Percentiles rank a stretch among this genome's conserved stretches.
These are phyloP conservation scores for Vicia villosa DNA, from an alignment of 306 rosid species.

Conservation along the genomic window DNA sequence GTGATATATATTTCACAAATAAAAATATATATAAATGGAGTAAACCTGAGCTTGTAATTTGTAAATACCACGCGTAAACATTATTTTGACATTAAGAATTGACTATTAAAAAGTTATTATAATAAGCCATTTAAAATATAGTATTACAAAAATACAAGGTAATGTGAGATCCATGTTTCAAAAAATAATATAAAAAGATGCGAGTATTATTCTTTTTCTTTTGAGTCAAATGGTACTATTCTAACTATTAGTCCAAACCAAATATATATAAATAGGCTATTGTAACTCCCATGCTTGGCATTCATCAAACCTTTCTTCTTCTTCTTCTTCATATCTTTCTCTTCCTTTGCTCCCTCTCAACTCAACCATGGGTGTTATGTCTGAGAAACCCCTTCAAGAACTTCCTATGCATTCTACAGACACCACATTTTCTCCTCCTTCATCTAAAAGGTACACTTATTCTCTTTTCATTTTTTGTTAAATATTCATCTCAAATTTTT, in stretches of 20 bases:
- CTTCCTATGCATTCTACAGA: constrained; percentile 50
- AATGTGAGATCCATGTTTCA: neutral
- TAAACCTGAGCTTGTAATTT: no score
- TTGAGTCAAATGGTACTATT: neutral
- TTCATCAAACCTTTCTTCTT: constrained; percentile 28
- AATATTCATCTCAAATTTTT: neutral
- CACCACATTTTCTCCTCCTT: constrained; percentile 36
- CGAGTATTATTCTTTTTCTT: neutral
- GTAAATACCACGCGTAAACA: no score
- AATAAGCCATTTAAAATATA: no score
- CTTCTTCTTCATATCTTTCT: constrained; percentile 35
- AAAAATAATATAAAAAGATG: neutral
- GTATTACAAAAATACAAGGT: neutral
- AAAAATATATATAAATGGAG: no score
- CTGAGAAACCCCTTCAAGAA: constrained; percentile 60
- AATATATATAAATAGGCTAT: neutral
- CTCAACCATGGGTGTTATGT: constrained; percentile 58
- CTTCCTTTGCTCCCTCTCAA: constrained; percentile 5
- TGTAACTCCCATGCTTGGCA: neutral
- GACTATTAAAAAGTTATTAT: no score
- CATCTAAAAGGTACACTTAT: constrained; percentile 56
- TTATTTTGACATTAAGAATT: no score
- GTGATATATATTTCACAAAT: no score
- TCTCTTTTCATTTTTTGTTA: neutral
- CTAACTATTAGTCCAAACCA: neutral